Percentiles rank a stretch among this genome's conserved stretches.
Evolutionary conservation across 2,329 filamentous ascomycete genomes (phyloP).

Genomic region (Parastagonospora nodorum): DNA sequence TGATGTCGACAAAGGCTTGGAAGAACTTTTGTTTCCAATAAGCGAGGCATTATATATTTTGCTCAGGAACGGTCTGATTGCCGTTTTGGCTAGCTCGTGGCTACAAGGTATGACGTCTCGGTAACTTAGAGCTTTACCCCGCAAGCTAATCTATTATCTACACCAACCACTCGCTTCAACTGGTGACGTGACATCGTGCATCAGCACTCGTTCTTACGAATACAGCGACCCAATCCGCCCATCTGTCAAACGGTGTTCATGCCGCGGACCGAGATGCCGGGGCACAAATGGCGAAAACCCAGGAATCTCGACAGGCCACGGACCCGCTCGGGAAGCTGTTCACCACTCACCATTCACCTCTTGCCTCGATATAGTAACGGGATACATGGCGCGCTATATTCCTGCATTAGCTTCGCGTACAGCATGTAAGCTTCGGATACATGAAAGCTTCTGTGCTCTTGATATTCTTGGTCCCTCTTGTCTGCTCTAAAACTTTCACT

Average conservation of each 20-base stretch:
- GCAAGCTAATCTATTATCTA: constrained; percentile 5
- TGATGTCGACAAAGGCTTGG: neutral
- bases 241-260: neutral
- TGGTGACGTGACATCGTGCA: constrained; percentile 9
- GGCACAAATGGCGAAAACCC: constrained; percentile 4
- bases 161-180: neutral
- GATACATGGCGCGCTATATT: constrained; percentile 10
- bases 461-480: constrained; percentile 6
- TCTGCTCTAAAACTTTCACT: constrained; percentile 1
- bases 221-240: constrained; percentile 3
- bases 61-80: too few relatives aligned
- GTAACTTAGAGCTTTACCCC: constrained; percentile 19
- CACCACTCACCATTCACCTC: neutral
- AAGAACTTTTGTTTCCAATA: too few relatives aligned
- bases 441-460: constrained; percentile 15
- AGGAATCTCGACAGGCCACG: neutral
- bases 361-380: neutral
- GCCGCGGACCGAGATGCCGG: constrained; percentile 8
- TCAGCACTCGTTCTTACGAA: constrained; percentile 2
- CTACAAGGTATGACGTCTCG: constrained; percentile 9
- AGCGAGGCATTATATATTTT: too few relatives aligned
- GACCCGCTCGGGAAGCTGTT: constrained; percentile 9
- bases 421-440: constrained; percentile 22
- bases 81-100: too few relatives aligned
- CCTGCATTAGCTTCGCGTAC: constrained; percentile 1